Evolutionary conservation across 1,284 basidiomycete species (phyloP).

Genomic region (Coniferiporia sulphurascens): DNA sequence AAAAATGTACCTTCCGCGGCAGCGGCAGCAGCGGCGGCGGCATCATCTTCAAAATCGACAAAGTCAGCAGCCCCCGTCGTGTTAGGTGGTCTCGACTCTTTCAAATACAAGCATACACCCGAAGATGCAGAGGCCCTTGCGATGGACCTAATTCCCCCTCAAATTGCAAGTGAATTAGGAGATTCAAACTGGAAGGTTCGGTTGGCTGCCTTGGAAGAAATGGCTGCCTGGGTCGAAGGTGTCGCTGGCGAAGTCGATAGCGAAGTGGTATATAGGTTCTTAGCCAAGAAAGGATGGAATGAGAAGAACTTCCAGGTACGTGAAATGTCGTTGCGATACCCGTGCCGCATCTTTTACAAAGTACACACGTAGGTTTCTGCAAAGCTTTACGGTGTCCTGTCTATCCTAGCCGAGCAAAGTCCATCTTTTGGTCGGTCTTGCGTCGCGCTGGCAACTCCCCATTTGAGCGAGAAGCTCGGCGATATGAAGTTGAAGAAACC

Average conservation of each 20-base stretch:
- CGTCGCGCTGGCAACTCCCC: conserved; percentile 78
- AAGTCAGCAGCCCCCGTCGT: conserved; percentile 46
- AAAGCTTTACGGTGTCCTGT: conserved; percentile 80
- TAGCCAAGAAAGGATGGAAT: conserved; percentile 92
- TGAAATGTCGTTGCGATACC: conserved; percentile 11
- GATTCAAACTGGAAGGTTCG: conserved; percentile 94
- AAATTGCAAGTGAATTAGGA: conserved; percentile 68
- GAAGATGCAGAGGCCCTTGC: conserved; percentile 91
- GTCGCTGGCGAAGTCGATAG: conserved; percentile 71
- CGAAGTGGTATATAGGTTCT: conserved; percentile 86
- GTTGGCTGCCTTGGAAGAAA: conserved; percentile 82
- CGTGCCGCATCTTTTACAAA: conserved; percentile 10
- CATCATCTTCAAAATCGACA: conserved; percentile 40
- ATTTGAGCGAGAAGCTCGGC: conserved; percentile 92
- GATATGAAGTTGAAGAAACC: conserved; percentile 97
- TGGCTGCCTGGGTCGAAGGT: conserved; percentile 79
- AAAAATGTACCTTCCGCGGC: conserved; percentile 27
- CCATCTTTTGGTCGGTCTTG: conserved; percentile 86
- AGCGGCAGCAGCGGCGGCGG: conserved; percentile 20
- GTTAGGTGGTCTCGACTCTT: conserved; percentile 65
- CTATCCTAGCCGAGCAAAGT: conserved; percentile 70
- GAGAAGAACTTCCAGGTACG: conserved; percentile 98
- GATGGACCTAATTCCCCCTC: conserved; percentile 67
- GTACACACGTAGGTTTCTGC: conserved; percentile 66
- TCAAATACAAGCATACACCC: conserved; percentile 88